Evolutionary conservation across 2,329 filamentous ascomycete genomes (phyloP), one percentile per base, ranked within the genome.

Genomic region (Hypoxylon sp.): DNA sequence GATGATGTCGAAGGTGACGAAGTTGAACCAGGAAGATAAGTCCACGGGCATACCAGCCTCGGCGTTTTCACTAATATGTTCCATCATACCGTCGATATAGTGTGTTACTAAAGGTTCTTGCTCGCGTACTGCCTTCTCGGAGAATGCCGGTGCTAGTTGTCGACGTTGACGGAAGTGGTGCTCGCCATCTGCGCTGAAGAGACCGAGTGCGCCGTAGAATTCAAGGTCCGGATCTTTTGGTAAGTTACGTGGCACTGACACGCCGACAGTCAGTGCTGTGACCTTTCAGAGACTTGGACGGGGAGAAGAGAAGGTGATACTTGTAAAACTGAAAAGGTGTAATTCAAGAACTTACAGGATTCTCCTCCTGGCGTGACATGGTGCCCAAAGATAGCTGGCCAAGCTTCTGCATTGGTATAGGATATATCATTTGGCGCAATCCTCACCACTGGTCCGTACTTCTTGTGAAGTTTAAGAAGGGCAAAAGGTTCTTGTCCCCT

Each of bases 1-100:
- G 73, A 81, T 80, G 37, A 62, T 58, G 29, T 65, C 63, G 29
- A 62, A 65, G 5, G 53, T 57, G 21, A 48, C 30, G 30, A 37
- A 57, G 21, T 57, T 48, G 21, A 57, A 54, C 63, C 63, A 67
- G 5, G n/a, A n/a, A 0, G 45, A 39, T 25, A 67, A 14, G 30
- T 67, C 48, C 12, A 63, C 39, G 3, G 21, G 41, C 9, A 7
- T 32, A 8, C 41, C 30, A 4, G 27, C 47, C 5, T 58, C 21
- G 30, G 51, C 50, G 5, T 27, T 37, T 2, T 62, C 52, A 2
- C 25, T 9, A 27, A 65, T 27, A 4, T 48, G 27, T 5, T 45
- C 14, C 4, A 65, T 57, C 6, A 50, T n/a, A 11, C 43, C 12
- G 27, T 65, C 52, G 47, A 65, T 41, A 14, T 65, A 65, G 3